These are phyloP conservation scores for Calycina herbarum DNA, from an alignment of 2,329 filamentous ascomycete genomes.

Conservation along the genomic window DNA sequence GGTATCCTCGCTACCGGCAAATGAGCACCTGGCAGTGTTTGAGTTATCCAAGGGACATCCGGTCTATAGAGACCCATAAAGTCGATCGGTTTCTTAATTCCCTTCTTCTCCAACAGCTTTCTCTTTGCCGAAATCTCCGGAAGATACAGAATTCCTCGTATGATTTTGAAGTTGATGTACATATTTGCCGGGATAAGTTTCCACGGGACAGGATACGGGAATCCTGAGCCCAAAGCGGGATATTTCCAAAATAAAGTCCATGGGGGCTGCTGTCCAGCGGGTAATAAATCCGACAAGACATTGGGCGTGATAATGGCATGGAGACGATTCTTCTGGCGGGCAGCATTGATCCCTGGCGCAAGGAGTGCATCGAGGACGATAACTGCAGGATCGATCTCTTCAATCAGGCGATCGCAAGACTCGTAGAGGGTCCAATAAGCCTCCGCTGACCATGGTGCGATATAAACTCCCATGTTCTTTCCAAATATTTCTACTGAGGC, in stretches of 20 bases:
- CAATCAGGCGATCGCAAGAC: background rate
- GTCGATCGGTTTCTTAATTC: background rate
- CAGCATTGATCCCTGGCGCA: background rate
- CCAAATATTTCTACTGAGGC: background rate
- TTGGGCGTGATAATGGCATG: background rate
- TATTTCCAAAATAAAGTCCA: conserved; percentile 4
- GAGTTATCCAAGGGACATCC: background rate
- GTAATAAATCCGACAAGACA: background rate
- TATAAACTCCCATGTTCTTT: background rate
- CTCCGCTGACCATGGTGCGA: background rate
- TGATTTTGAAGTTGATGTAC: background rate
- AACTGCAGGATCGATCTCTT: background rate
- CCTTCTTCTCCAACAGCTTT: background rate
- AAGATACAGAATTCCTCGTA: background rate
- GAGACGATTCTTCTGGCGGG: background rate
- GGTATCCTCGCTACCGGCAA: background rate
- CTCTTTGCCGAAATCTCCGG: background rate
- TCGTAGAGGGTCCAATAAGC: background rate
- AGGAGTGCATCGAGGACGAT: background rate
- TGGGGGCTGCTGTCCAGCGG: background rate
- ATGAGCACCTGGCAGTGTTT: background rate
- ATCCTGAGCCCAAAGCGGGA: background rate
- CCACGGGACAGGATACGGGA: background rate
- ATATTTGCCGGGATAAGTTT: background rate
- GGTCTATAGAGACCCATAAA: background rate